These are phyloP conservation scores for Aphanomyces astaci DNA, from an alignment of 352 stramenopile species.

Conservation along the genomic window DNA sequence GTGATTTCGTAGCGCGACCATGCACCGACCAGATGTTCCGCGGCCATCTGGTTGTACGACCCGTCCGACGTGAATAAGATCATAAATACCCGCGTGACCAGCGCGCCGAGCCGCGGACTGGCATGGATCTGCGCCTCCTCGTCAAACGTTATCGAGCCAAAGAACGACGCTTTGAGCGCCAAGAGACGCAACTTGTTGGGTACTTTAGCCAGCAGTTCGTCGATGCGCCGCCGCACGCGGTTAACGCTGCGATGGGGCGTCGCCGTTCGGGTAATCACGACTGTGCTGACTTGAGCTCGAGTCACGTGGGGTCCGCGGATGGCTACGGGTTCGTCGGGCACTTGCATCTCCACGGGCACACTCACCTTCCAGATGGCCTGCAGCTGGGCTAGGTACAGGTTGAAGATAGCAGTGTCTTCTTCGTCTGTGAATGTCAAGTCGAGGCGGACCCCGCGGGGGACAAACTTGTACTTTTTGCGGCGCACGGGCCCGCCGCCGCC, in stretches of 20 bases:
- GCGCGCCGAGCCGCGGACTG: slow-evolving; percentile 49
- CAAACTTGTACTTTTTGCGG: background rate
- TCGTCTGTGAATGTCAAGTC: slow-evolving; percentile 8
- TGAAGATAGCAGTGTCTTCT: slow-evolving; percentile 1
- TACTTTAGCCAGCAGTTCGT: background rate
- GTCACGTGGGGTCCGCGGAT: background rate
- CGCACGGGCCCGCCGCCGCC: background rate
- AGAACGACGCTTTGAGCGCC: background rate
- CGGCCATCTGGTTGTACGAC: slow-evolving; percentile 71
- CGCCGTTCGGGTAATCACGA: background rate
- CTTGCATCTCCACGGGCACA: slow-evolving; percentile 16
- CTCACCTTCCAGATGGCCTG: slow-evolving; percentile 5
- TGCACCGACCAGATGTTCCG: slow-evolving; percentile 75
- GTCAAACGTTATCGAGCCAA: slow-evolving; percentile 31
- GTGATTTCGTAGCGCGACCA: slow-evolving; percentile 66
- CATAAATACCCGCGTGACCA: slow-evolving; percentile 74
- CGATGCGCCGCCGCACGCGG: background rate
- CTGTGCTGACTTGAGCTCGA: background rate
- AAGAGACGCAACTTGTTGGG: background rate
- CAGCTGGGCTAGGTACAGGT: background rate
- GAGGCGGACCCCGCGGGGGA: background rate
- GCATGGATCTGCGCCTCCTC: slow-evolving; percentile 55
- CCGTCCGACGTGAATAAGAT: slow-evolving; percentile 62
- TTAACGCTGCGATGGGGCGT: background rate
- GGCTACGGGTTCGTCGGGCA: background rate